Conservation (phyloP, 768 basidiomycete species). For the Chalciporus piperatus region DNA sequence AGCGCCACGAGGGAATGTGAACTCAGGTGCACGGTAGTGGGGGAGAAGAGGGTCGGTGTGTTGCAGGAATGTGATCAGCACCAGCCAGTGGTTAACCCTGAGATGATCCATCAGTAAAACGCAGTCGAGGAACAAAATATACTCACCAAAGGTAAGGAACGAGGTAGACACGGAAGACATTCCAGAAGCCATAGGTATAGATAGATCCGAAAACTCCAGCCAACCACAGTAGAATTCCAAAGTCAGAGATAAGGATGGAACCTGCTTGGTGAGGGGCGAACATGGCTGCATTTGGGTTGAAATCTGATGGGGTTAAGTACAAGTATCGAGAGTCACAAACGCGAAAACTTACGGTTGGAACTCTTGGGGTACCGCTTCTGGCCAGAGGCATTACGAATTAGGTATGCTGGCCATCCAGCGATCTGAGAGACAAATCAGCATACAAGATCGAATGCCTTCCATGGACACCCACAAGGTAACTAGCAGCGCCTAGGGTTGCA, state of each 20-base stretch:
- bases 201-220: constrained; percentile 53
- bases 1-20: constrained; percentile 93
- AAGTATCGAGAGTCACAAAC: not conserved
- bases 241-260: constrained; percentile 78
- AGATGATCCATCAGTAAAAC: not conserved
- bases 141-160: constrained; percentile 82
- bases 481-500: constrained; percentile 48
- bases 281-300: constrained; percentile 73
- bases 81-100: constrained; percentile 92
- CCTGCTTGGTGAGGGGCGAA: constrained; percentile 77
- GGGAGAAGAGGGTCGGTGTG: constrained; percentile 95
- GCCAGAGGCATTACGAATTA: constrained; percentile 81
- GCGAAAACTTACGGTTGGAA: constrained; percentile 66
- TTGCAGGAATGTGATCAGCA: constrained; percentile 95
- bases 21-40: constrained; percentile 86
- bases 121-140: not conserved
- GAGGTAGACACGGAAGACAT: constrained; percentile 77
- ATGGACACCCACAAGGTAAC: constrained; percentile 53
- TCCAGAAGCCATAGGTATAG: constrained; percentile 60
- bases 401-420: constrained; percentile 83
- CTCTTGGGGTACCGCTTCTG: constrained; percentile 75
- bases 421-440: constrained; percentile 41
- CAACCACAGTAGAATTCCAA: constrained; percentile 78
- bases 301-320: constrained; percentile 46
- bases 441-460: not conserved